Evolutionary conservation across 2,329 filamentous ascomycete species (phyloP).

Genomic region (Fusarium sp.): DNA sequence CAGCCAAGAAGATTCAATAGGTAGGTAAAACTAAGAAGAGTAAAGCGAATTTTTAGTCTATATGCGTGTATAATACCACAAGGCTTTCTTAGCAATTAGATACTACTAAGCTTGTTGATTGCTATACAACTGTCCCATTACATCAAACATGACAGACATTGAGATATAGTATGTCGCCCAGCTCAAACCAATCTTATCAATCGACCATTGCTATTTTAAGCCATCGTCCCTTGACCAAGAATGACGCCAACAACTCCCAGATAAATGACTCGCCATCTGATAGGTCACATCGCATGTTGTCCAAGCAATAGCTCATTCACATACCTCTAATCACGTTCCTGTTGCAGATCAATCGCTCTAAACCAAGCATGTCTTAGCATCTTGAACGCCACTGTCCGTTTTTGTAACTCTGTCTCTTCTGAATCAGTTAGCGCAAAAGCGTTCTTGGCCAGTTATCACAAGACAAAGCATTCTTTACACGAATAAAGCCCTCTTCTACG

Average conservation of each 20-base stretch:
- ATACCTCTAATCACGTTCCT: background rate
- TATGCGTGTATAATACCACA: too few species aligned
- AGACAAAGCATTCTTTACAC: background rate
- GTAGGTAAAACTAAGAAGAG: too few species aligned
- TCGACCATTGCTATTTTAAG: background rate
- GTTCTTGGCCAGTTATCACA: too few species aligned
- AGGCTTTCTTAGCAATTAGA: too few species aligned
- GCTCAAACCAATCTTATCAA: background rate
- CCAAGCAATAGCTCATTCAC: background rate
- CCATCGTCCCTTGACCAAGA: background rate
- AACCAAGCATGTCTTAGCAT: background rate
- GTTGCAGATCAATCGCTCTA: background rate
- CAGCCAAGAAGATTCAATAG: too few species aligned
- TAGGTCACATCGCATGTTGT: background rate
- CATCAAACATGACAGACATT: background rate
- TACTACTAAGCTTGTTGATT: too few species aligned
- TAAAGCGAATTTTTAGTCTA: too few species aligned
- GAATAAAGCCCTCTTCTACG: background rate
- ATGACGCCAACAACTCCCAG: background rate
- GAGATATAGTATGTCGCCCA: too few species aligned
- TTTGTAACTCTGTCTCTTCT: background rate
- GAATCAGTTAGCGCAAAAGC: background rate
- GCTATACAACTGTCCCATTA: too few species aligned
- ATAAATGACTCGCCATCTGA: background rate
- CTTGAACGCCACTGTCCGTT: conserved; percentile 2